A percentile compares a stretch with the other conserved stretches of the same genome.
These are phyloP conservation scores for Monosporascus sp. DNA, from an alignment of 2,329 filamentous ascomycete genomes.

Conservation along the genomic window DNA sequence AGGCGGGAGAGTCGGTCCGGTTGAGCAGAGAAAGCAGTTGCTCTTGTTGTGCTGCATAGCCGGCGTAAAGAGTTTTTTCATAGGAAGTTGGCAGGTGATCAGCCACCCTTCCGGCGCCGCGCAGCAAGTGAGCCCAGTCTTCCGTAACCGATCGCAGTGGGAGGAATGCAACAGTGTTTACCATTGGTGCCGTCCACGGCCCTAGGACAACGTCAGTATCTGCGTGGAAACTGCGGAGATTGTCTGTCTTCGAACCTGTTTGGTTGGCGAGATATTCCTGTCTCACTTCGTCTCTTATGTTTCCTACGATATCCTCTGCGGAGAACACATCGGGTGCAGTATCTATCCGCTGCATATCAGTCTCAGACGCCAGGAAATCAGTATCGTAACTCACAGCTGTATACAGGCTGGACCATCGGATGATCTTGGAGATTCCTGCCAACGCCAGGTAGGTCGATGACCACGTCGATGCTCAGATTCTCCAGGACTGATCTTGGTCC, in stretches of 20 bases:
- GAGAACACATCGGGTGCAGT: conserved; percentile 19
- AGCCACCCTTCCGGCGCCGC: conserved; percentile 5
- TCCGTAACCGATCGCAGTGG: conserved; percentile 15
- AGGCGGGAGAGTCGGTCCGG: conserved; percentile 15
- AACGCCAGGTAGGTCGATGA: conserved; percentile 27
- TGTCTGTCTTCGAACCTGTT: conserved; percentile 12
- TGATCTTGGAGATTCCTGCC: conserved; percentile 28
- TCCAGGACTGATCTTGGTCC: conserved; percentile 22
- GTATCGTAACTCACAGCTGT: conserved; percentile 13
- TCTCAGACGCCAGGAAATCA: not conserved
- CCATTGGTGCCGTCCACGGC: conserved; percentile 23
- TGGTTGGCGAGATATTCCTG: conserved; percentile 19
- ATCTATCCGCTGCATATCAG: conserved; percentile 9
- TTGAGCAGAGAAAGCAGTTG: conserved; percentile 17
- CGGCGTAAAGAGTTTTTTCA: conserved; percentile 17
- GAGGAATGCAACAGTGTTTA: conserved; percentile 23
- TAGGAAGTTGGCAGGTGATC: conserved; percentile 16
- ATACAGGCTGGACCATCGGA: conserved; percentile 22
- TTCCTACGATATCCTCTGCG: conserved; percentile 19
- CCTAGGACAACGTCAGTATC: conserved; percentile 11
- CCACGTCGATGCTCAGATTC: conserved; percentile 20
- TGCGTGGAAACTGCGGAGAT: not conserved
- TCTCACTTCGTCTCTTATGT: conserved; percentile 11
- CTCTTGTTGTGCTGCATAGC: conserved; percentile 16
- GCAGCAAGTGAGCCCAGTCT: conserved; percentile 6